Evolutionary conservation across 2,329 filamentous ascomycete genomes (phyloP), one percentile per base, ranked within the genome.

Genomic region (Aspergillus sp.): DNA sequence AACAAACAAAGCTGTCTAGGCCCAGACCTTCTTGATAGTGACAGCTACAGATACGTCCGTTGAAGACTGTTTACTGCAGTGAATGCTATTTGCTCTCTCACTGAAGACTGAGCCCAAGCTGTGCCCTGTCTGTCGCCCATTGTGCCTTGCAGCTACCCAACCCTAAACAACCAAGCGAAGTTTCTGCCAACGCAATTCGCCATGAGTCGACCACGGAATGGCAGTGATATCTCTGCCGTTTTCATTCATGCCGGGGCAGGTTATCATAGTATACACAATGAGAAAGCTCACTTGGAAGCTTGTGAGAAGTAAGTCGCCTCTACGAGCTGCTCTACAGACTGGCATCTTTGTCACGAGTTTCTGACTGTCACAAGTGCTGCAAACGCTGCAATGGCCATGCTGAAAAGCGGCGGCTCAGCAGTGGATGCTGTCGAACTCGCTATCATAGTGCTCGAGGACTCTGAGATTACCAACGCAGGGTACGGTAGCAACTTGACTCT

Each of bases 171-270:
- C 26, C 7, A 6, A 6, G 26, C 36, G 5, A 12, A 7, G 7
- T 27, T 7, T 12, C 12, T 26, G 19, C 26, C 30, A 19, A 19
- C 19, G 19, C 28, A 33, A 35, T 26, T 19, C 51, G 57, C 39
- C 41, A 71, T 70, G 65, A 59, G 54, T 51, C 49, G 60, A 51
- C 61, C 61, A 41, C 64, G 64, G 12, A 67, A 72, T 52, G 58
- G 60, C 39, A 64, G 67, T 29, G 72, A 78, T 53, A 70, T 81
- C 7, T 81, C 81, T 48, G 89, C 88, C 49, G 91, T 98, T 44
- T 97, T 95, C 66, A 84, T 98, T 40, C 93, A 98, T 67, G 93
- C 91, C 34, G 93, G 93, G 32, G 93, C 93, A 10, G 93, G 93
- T 3, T 98, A 88, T 59, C 93, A 98, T 66, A 96, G 89, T 62